A percentile compares a stretch with the other conserved stretches of the same genome.
These are phyloP conservation scores for Endogone sp. DNA, from an alignment of 192 early-diverging fungal species.

Conservation along the genomic window DNA sequence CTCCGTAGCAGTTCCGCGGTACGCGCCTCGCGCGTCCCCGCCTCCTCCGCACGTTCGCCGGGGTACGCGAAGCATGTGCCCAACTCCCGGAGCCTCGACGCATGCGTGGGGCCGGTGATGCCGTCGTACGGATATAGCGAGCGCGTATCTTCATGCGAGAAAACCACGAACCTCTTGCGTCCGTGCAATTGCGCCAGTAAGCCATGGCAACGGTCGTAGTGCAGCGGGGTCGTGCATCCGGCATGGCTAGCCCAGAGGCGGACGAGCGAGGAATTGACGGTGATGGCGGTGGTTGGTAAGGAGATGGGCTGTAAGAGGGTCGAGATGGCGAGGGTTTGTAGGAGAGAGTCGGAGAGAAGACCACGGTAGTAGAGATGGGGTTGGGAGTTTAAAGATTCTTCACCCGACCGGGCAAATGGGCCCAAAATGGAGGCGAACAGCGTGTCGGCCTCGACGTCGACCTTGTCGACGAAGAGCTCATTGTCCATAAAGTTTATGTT, in stretches of 20 bases:
- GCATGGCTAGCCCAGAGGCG: conserved; percentile 39
- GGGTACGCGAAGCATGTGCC: conserved; percentile 26
- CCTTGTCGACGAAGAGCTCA: conserved; percentile 25
- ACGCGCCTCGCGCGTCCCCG: conserved; percentile 14
- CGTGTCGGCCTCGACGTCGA: conserved; percentile 2
- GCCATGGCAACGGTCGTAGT: conserved; percentile 52
- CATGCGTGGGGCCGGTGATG: conserved; percentile 38
- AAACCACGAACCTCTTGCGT: conserved; percentile 40
- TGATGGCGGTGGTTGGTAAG: not conserved
- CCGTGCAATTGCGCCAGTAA: conserved; percentile 43
- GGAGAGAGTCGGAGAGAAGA: conserved; percentile 17
- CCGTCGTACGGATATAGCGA: conserved; percentile 40
- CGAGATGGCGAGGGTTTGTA: conserved; percentile 16
- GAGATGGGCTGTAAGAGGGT: conserved; percentile 12
- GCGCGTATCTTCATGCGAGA: conserved; percentile 39
- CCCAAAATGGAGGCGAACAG: not conserved
- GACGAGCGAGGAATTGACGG: conserved; percentile 31
- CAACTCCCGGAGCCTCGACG: conserved; percentile 34
- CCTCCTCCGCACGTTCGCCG: not conserved
- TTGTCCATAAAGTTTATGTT: conserved; percentile 40
- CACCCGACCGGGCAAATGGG: too few relatives aligned
- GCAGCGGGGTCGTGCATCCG: conserved; percentile 43
- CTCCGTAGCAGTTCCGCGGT: conserved; percentile 18
- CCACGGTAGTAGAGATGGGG: conserved; percentile 33
- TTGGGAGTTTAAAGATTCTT: not conserved